A percentile compares a stretch with the other conserved stretches of the same genome.
phyloP scores from a whole-genome alignment of 2,329 filamentous ascomycete species.

The Colletotrichum theobromicola region DNA sequence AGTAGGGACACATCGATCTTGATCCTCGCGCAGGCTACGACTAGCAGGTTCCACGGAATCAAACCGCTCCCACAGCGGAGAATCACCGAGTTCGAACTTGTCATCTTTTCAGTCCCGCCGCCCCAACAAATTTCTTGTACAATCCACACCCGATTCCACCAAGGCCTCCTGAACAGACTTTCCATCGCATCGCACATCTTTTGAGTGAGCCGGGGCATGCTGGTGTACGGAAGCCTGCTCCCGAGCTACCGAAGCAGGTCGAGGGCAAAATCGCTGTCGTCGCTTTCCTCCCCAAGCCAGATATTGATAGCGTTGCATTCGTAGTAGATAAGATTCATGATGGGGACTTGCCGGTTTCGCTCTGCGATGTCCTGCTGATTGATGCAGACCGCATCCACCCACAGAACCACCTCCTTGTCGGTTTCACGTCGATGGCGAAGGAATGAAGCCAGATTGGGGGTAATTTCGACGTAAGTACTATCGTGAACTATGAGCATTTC shows the following conservation, averaged over 20 bases:
- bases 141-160: not conserved
- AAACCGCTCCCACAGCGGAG: not conserved
- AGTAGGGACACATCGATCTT: not conserved
- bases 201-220: not conserved
- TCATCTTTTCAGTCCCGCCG: not conserved
- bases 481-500: not conserved
- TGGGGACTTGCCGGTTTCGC: not conserved
- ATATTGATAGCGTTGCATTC: slow-evolving; percentile 14
- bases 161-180: not conserved
- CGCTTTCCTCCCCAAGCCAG: slow-evolving; percentile 28
- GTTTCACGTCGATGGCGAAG: not conserved
- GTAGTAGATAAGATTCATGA: not conserved
- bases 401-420: not conserved
- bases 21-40: not conserved
- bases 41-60: not conserved
- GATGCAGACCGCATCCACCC: slow-evolving; percentile 4
- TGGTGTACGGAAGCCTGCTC: not conserved
- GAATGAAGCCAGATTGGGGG: not conserved
- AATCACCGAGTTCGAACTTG: not conserved
- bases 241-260: not conserved
- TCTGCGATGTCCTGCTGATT: slow-evolving; percentile 2
- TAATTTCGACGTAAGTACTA: not conserved
- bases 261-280: not conserved
- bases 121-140: not conserved
- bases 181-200: not conserved